Conservation (phyloP, 257 asterid species). For the Solanum gandarillasii region DNA sequence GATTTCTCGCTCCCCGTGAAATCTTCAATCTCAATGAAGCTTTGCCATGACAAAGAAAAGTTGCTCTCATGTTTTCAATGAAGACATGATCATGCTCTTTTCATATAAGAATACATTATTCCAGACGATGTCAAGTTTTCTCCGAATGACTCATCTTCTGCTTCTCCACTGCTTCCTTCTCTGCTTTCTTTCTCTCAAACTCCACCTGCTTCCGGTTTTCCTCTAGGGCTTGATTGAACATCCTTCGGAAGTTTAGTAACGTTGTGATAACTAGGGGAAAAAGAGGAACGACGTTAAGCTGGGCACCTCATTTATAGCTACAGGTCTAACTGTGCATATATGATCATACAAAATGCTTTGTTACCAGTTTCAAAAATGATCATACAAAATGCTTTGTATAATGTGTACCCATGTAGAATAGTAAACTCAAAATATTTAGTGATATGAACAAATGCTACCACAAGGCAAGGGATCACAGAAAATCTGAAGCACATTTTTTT, state of each 20-base stretch:
- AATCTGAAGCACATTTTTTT: background rate
- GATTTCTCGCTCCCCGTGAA: background rate
- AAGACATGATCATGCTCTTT: background rate
- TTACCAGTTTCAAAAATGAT: background rate
- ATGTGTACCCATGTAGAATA: background rate
- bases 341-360: background rate
- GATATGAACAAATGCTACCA: too few species aligned
- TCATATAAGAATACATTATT: background rate
- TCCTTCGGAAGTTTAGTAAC: conserved; percentile 64
- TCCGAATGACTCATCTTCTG: conserved; percentile 28
- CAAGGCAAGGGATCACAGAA: background rate
- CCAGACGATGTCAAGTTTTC: conserved; percentile 11
- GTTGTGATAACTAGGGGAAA: conserved; percentile 55
- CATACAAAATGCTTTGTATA: background rate
- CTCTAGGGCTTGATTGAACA: conserved; percentile 74
- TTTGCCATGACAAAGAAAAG: background rate
- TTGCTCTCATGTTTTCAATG: background rate
- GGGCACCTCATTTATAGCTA: background rate
- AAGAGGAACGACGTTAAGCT: background rate
- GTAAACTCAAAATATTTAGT: background rate
- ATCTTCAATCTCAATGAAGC: background rate
- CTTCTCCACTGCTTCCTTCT: conserved; percentile 64
- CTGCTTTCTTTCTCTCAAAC: conserved; percentile 76
- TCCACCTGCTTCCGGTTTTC: conserved; percentile 88
- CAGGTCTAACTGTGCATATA: background rate